Conservation (phyloP, 257 asterid genomes). For the Handroanthus guayacan region DNA sequence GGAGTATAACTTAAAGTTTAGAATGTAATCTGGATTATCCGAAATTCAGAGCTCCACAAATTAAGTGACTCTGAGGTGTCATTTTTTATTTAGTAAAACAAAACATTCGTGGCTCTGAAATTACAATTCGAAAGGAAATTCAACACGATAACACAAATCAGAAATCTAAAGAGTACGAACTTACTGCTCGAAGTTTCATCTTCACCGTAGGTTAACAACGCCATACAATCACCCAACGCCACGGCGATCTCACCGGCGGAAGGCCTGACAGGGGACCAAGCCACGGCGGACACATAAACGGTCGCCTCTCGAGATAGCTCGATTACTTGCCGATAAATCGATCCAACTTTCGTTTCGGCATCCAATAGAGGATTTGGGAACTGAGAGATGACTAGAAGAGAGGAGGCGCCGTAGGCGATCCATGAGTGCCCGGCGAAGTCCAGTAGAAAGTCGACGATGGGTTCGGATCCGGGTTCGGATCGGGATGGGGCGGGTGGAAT, state of each 20-base stretch:
- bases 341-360: slow-evolving; percentile 68
- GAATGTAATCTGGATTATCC: slow-evolving; percentile 6
- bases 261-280: slow-evolving; percentile 87
- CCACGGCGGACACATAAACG: slow-evolving; percentile 63
- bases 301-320: slow-evolving; percentile 64
- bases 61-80: neutral
- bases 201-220: slow-evolving; percentile 54
- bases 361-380: slow-evolving; percentile 77
- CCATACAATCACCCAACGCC: slow-evolving; percentile 62
- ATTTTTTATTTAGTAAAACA: neutral
- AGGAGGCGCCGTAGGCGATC: slow-evolving; percentile 91
- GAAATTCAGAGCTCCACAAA: neutral
- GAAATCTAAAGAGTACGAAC: slow-evolving; percentile 37
- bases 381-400: slow-evolving; percentile 85
- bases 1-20: neutral
- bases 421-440: slow-evolving; percentile 86
- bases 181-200: slow-evolving; percentile 60
- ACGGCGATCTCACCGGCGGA: slow-evolving; percentile 85
- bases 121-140: neutral
- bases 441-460: slow-evolving; percentile 72
- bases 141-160: slow-evolving; percentile 10
- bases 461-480: slow-evolving; percentile 50
- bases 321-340: slow-evolving; percentile 77
- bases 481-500: slow-evolving; percentile 81
- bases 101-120: neutral